Conservation (phyloP, 2,329 filamentous ascomycete species). For the Colletotrichum tropicicola region DNA sequence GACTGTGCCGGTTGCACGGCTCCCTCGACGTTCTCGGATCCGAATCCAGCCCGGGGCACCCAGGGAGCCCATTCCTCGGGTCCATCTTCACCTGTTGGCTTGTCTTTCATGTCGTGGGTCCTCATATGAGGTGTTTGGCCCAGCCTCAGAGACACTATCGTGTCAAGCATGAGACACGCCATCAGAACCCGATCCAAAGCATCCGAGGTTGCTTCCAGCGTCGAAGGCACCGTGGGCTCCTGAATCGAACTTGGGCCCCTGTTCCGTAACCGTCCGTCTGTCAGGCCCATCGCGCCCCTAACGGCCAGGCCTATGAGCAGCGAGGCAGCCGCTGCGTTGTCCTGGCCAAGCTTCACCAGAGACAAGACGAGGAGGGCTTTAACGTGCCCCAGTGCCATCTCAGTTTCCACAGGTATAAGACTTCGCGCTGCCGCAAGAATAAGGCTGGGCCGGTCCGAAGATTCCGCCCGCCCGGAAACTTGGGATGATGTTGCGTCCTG, state of each 20-base stretch:
- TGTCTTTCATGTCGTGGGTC: constrained; percentile 52
- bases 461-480: constrained; percentile 31
- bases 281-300: constrained; percentile 35
- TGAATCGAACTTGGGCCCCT: background rate
- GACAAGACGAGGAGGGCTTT: constrained; percentile 67
- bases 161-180: constrained; percentile 71
- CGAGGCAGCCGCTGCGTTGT: constrained; percentile 68
- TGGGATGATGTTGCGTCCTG: constrained; percentile 51
- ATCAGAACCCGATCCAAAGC: constrained; percentile 43
- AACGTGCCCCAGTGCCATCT: constrained; percentile 49
- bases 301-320: constrained; percentile 71
- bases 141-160: constrained; percentile 61
- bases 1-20: constrained; percentile 41
- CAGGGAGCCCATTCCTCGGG: constrained; percentile 81
- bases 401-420: constrained; percentile 59
- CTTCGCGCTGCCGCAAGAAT: constrained; percentile 61
- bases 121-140: constrained; percentile 59
- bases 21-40: constrained; percentile 28
- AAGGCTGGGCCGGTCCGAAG: constrained; percentile 36
- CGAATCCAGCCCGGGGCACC: constrained; percentile 59
- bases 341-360: constrained; percentile 69
- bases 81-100: constrained; percentile 70
- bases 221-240: background rate
- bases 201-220: constrained; percentile 1
- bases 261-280: background rate